Conservation (phyloP, 768 basidiomycete genomes). For the Lentinula guzmanii region DNA sequence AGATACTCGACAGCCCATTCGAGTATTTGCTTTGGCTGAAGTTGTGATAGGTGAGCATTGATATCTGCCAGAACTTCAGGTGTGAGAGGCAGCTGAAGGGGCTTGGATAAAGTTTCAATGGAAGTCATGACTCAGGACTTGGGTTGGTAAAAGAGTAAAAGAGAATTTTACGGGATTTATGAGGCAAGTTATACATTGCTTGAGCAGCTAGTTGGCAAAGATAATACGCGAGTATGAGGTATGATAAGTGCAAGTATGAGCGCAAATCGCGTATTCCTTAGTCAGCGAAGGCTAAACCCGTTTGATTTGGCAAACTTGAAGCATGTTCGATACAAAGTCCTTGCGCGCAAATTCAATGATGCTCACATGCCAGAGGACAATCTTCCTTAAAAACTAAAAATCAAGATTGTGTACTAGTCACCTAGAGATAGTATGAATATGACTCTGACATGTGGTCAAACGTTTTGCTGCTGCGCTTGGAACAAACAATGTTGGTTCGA, state of each 20-base stretch:
- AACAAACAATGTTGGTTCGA: background rate
- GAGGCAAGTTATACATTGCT: background rate
- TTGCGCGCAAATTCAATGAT: too few relatives aligned
- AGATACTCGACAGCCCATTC: conserved; percentile 78
- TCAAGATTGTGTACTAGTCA: too few relatives aligned
- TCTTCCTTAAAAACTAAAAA: too few relatives aligned
- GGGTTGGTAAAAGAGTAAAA: background rate
- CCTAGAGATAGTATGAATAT: background rate
- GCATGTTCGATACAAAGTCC: too few relatives aligned
- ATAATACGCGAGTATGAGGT: conserved; percentile 1
- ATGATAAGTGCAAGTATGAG: background rate
- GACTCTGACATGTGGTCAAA: background rate
- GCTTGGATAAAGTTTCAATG: conserved; percentile 19
- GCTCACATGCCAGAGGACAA: too few relatives aligned
- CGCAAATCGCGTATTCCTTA: conserved; percentile 2
- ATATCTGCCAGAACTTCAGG: conserved; percentile 53
- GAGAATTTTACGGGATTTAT: background rate
- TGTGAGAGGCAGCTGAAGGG: conserved; percentile 53
- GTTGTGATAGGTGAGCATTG: conserved; percentile 66
- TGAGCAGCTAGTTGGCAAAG: background rate
- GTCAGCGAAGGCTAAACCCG: background rate
- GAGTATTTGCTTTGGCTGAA: conserved; percentile 81
- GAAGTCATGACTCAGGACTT: background rate
- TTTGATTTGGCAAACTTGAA: background rate
- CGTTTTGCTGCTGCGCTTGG: background rate